phyloP scores from a whole-genome alignment of 164 flowering plant genomes.

The Liriodendron chinense region DNA sequence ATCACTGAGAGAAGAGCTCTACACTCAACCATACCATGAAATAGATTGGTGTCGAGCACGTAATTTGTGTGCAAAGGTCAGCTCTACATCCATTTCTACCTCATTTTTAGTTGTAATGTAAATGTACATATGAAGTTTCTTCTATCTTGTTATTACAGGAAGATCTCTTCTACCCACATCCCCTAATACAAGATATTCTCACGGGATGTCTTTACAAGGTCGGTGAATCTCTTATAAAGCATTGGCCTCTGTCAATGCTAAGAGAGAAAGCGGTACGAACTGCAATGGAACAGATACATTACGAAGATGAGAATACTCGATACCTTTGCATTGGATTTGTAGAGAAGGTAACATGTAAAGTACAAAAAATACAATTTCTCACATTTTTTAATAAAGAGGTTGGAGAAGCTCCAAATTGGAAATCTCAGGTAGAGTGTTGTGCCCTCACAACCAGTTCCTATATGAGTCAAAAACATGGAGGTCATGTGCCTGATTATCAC shows the following conservation, averaged over 20 bases:
- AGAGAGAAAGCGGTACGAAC: constrained; percentile 31
- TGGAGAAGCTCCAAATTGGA: too few relatives aligned
- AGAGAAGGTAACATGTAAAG: constrained; percentile 24
- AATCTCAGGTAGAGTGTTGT: too few relatives aligned
- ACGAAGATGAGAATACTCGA: constrained; percentile 35
- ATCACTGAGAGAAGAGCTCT: constrained; percentile 43
- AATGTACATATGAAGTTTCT: neutral
- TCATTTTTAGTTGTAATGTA: neutral
- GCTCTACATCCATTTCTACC: neutral
- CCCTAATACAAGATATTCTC: constrained; percentile 29
- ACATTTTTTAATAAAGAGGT: too few relatives aligned
- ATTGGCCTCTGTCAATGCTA: constrained; percentile 31
- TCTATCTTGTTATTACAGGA: constrained; percentile 24
- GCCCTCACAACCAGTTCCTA: too few relatives aligned
- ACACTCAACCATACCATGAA: constrained; percentile 29
- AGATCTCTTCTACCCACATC: constrained; percentile 40
- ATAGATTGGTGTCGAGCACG: constrained; percentile 49
- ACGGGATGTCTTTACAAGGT: constrained; percentile 30
- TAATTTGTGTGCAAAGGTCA: constrained; percentile 48
- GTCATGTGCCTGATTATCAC: too few relatives aligned
- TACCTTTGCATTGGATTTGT: constrained; percentile 33
- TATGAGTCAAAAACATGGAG: too few relatives aligned
- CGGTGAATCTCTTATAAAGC: constrained; percentile 29
- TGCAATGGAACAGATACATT: constrained; percentile 30
- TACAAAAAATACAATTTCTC: too few relatives aligned